Conservation (phyloP, 2,329 filamentous ascomycete species). For the Rhynchosporium secalis region DNA sequence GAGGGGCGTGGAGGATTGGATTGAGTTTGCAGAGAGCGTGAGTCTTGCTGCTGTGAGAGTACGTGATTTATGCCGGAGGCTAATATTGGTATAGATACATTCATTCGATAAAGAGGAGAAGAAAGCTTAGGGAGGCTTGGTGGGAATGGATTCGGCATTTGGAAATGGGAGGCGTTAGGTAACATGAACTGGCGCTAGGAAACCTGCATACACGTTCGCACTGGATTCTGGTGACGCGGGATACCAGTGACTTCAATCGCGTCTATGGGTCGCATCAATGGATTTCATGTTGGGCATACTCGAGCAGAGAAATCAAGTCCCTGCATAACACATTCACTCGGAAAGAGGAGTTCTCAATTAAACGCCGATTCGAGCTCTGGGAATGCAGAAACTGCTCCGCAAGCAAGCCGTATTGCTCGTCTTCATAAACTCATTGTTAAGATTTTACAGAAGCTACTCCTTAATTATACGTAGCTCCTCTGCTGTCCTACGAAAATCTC, state of each 20-base stretch:
- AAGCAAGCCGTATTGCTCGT: no score
- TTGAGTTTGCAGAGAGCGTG: constrained; percentile 69
- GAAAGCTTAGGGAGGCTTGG: background rate
- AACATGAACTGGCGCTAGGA: background rate
- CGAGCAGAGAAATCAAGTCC: no score
- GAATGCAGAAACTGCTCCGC: no score
- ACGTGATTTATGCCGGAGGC: background rate
- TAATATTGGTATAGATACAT: constrained; percentile 25
- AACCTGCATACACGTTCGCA: background rate
- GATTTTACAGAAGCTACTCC: no score
- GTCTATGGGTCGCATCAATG: no score
- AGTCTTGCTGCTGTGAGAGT: constrained; percentile 12
- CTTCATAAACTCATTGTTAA: no score
- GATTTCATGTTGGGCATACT: no score
- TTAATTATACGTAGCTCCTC: no score
- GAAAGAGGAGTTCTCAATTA: no score
- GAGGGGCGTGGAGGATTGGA: constrained; percentile 78
- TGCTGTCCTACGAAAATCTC: no score
- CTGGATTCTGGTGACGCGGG: background rate
- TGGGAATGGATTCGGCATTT: background rate
- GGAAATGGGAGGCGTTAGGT: constrained; percentile 22
- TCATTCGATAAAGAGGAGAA: constrained; percentile 20
- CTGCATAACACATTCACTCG: no score
- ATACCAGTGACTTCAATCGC: background rate
- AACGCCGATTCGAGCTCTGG: no score